These are phyloP conservation scores for Metarhizium album DNA, from an alignment of 2,329 filamentous ascomycete species.

Conservation along the genomic window DNA sequence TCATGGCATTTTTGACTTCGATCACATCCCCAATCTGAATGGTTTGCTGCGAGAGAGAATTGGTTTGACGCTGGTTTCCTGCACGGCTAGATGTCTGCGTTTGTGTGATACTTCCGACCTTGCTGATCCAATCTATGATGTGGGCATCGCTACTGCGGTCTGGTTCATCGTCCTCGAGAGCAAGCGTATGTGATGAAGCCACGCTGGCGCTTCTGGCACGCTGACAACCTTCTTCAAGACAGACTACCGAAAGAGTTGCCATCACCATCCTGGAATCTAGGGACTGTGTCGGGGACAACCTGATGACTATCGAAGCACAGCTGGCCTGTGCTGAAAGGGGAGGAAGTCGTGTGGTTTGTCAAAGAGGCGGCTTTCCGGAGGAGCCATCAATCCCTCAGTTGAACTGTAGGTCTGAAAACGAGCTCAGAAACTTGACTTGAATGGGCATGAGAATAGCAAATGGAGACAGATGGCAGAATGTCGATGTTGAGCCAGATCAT, in stretches of 20 bases:
- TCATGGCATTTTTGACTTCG: conserved; percentile 13
- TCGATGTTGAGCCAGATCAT: not conserved
- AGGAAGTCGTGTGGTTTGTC: no score
- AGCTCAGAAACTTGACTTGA: not conserved
- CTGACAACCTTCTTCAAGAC: not conserved
- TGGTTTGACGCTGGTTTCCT: not conserved
- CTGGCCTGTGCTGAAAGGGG: no score
- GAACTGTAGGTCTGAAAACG: not conserved
- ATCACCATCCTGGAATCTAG: not conserved
- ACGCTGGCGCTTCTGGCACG: not conserved
- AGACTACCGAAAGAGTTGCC: not conserved
- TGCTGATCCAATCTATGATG: not conserved
- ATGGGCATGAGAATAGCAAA: not conserved
- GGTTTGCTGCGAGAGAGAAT: not conserved
- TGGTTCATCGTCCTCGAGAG: not conserved
- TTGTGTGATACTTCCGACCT: not conserved
- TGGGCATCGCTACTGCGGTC: not conserved
- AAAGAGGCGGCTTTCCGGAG: no score
- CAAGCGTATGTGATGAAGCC: not conserved
- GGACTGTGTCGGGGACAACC: not conserved
- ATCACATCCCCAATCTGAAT: conserved; percentile 18
- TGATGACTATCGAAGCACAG: not conserved
- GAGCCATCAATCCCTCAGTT: no score
- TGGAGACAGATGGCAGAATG: not conserved
- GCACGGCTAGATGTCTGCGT: not conserved